Evolutionary conservation across 306 rosid species (phyloP).

Genomic region (Quercus suber): DNA sequence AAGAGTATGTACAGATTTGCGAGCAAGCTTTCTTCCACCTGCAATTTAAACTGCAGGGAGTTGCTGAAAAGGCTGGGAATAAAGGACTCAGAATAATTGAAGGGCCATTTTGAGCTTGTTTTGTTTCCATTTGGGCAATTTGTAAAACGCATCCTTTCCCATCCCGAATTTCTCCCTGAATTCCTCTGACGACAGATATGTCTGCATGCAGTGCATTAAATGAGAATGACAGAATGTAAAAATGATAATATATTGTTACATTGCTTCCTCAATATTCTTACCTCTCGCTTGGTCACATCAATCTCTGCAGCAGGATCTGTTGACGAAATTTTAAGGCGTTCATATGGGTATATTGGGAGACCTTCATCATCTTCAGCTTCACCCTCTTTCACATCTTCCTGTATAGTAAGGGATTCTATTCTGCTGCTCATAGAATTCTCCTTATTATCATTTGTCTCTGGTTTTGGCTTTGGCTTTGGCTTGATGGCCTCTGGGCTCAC

Average conservation of each 20-base stretch:
- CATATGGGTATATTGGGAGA: conserved; percentile 72
- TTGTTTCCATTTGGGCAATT: conserved; percentile 97
- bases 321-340: conserved; percentile 59
- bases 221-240: not conserved
- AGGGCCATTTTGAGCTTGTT: conserved; percentile 91
- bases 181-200: conserved; percentile 78
- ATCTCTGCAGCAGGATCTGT: conserved; percentile 65
- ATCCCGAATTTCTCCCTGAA: conserved; percentile 74
- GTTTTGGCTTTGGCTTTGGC: conserved; percentile 38
- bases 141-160: conserved; percentile 68
- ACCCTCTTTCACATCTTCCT: conserved; percentile 84
- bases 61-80: conserved; percentile 28
- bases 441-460: not conserved
- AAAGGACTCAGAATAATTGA: conserved; percentile 66
- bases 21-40: conserved; percentile 47
- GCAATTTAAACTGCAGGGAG: conserved; percentile 43
- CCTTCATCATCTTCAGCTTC: conserved; percentile 81
- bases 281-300: conserved; percentile 97
- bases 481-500: conserved; percentile 42
- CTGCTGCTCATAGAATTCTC: conserved; percentile 49
- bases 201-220: conserved; percentile 50
- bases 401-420: conserved; percentile 69
- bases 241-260: not conserved
- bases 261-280: conserved; percentile 28
- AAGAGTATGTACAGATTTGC: conserved; percentile 31